Base-by-base conservation (phyloP, 2,329 filamentous ascomycete species). In the Drechslera avenae region DNA sequence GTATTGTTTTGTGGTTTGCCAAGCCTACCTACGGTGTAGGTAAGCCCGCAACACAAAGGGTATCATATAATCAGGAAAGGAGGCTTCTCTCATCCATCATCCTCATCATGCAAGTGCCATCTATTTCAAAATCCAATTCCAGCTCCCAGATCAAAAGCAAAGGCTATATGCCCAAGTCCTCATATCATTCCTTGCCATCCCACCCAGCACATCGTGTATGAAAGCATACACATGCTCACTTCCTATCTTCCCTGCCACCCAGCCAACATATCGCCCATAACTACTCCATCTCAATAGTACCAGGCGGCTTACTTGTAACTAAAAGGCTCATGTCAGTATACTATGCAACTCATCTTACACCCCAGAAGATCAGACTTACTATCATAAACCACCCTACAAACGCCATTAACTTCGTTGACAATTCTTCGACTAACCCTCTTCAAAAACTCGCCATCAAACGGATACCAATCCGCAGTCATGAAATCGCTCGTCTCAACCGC, bases 271-370 rank as follows among this genome's bases (percentile, higher is more conserved):
- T 7, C 5, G 5, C 23, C 23, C 39, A 23, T n/a, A 26, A 31
- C 28, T 83, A 90, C 76, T 90, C 86, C 78, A 90, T 83, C 77
- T 90, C 88, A 67, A 90, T 90, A 2, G 87, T 90, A 54, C 84
- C 85, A 39, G 85, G 86, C 42, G 86, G 85, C 76, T 88, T 88
- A 71, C 82, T 84, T 17, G 83, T 86, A 53, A 83, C 78, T 76
- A 66, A 16, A 13, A 2, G 16, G 10, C 4, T 45, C 36, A 17
- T 36, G 41, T 67, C 54, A 66, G 59, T 16, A 46, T n/a, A n/a
- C n/a, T 46, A 44, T 50, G 43, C 41, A 36, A 34, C 14, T 14
- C 30, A 5, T n/a, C n/a, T n/a, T n/a, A 40, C 19, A 13, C 18
- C 7, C 17, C 28, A 4, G 28, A 36, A 30, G 10, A 28, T 59